These are phyloP conservation scores for Yamagishiella unicocca DNA, from an alignment of 139 green algal genomes.

Conservation along the genomic window DNA sequence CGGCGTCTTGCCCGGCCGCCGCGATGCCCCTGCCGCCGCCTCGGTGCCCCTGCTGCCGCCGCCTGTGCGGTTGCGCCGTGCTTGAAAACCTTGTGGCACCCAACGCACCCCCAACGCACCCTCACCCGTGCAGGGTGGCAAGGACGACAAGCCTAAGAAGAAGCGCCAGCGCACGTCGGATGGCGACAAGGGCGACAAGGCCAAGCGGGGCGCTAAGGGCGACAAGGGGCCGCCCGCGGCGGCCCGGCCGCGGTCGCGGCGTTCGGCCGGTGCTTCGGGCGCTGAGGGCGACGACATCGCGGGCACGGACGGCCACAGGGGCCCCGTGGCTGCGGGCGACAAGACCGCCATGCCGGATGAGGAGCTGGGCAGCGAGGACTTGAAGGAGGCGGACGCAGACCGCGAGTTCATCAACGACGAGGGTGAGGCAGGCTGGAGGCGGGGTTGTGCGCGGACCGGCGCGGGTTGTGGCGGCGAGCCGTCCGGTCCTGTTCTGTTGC, in stretches of 20 bases:
- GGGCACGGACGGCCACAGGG: neutral
- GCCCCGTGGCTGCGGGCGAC: constrained; percentile 7
- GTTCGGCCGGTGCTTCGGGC: neutral
- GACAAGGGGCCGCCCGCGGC: neutral
- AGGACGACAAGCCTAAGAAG: constrained; percentile 45
- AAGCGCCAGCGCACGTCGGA: constrained; percentile 35
- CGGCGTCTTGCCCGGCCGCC: too few species aligned
- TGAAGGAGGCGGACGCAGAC: constrained; percentile 40
- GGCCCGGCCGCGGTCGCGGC: neutral
- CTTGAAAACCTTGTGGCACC: too few species aligned
- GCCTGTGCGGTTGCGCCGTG: too few species aligned
- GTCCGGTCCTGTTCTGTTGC: too few species aligned
- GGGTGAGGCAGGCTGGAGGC: neutral
- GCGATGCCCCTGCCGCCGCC: too few species aligned
- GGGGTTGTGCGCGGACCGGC: too few species aligned
- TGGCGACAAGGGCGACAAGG: constrained; percentile 19
- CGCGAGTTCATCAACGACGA: constrained; percentile 40
- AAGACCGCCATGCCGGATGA: constrained; percentile 4
- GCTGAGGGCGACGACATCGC: neutral
- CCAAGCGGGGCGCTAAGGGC: constrained; percentile 6
- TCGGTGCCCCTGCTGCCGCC: too few species aligned
- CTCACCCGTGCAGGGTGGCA: neutral
- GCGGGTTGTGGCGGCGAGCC: too few species aligned
- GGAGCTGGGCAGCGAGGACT: constrained; percentile 12
- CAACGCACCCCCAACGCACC: neutral